Conservation (phyloP, 1,139 yeast species). For the Debaryomyces coudertii region DNA sequence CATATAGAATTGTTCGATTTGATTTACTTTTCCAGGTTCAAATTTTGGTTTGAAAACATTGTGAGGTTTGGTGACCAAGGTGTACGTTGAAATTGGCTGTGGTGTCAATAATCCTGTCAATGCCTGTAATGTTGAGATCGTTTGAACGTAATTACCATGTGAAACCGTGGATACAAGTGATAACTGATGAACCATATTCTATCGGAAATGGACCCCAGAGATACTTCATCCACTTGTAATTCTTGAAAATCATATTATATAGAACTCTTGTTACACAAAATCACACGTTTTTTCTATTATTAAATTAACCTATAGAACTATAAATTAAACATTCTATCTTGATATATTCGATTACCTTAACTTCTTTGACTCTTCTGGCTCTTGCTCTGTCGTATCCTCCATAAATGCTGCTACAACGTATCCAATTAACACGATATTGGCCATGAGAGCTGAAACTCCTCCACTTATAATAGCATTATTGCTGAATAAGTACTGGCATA, state of each 20-base stretch:
- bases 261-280: slow-evolving; percentile 7
- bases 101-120: slow-evolving; percentile 46
- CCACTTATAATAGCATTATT: slow-evolving; percentile 78
- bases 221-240: neutral
- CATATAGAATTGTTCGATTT: slow-evolving; percentile 52
- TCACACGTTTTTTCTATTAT: neutral
- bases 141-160: slow-evolving; percentile 44
- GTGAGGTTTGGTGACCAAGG: slow-evolving; percentile 47
- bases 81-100: slow-evolving; percentile 45
- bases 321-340: neutral
- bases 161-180: slow-evolving; percentile 46
- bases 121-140: slow-evolving; percentile 49
- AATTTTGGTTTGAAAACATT: slow-evolving; percentile 49
- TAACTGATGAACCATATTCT: slow-evolving; percentile 48
- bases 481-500: slow-evolving; percentile 54
- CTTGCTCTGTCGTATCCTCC: slow-evolving; percentile 61
- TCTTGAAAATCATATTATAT: slow-evolving; percentile 1
- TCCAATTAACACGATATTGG: slow-evolving; percentile 83
- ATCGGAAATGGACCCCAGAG: neutral
- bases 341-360: slow-evolving; percentile 5
- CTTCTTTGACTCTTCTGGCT: slow-evolving; percentile 30
- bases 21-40: slow-evolving; percentile 55
- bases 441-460: slow-evolving; percentile 84
- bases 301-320: neutral
- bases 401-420: slow-evolving; percentile 85